Conservation (phyloP, 164 flowering plant genomes). For the Nelumbo lutea region DNA sequence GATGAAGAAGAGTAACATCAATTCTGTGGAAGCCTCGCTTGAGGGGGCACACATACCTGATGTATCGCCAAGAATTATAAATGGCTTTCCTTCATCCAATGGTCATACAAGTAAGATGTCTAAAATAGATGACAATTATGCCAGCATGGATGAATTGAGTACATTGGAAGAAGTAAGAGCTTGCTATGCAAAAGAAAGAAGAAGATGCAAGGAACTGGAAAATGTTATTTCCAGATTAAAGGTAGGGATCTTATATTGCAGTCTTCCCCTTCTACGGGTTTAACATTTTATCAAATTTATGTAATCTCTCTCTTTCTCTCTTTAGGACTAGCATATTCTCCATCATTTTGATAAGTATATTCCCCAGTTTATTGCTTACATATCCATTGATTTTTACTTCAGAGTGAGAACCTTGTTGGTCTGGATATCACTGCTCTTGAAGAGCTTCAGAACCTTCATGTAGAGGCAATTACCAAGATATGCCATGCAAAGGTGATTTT, state of each 20-base stretch:
- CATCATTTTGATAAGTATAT: no score
- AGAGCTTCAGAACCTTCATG: conserved; percentile 59
- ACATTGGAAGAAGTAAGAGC: conserved; percentile 34
- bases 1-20: conserved; percentile 37
- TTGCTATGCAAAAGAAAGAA: conserved; percentile 38
- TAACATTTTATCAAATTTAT: no score
- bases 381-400: conserved; percentile 7
- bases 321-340: no score
- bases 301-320: no score
- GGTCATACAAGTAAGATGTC: conserved; percentile 14
- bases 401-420: conserved; percentile 50
- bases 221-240: conserved; percentile 42
- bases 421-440: conserved; percentile 44
- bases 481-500: conserved; percentile 56
- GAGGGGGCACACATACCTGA: conserved; percentile 17
- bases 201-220: conserved; percentile 49
- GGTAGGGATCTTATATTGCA: conserved; percentile 26
- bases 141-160: conserved; percentile 10
- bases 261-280: background rate
- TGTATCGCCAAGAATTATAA: conserved; percentile 9
- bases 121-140: conserved; percentile 19
- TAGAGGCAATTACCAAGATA: conserved; percentile 66
- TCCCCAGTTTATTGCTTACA: background rate
- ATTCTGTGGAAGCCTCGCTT: conserved; percentile 24
- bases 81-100: conserved; percentile 22